A percentile compares a stretch with the other conserved stretches of the same genome.
Evolutionary conservation across 306 rosid genomes (phyloP).

Genomic region (Inga laurina): DNA sequence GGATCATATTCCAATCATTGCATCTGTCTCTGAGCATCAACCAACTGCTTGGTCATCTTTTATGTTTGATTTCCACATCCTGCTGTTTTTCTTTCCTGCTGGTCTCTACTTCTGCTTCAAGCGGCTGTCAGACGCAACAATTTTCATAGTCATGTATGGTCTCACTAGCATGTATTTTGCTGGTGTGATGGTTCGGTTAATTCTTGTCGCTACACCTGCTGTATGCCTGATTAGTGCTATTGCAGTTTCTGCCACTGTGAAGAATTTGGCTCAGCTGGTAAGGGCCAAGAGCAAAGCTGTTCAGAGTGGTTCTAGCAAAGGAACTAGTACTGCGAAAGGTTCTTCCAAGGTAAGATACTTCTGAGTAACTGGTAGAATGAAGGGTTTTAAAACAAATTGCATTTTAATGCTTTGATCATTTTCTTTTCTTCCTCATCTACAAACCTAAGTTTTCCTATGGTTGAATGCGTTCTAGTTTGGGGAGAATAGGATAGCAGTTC

Average conservation of each 20-base stretch:
- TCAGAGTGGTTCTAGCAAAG: constrained; percentile 79
- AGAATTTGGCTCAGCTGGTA: constrained; percentile 75
- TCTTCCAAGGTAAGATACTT: constrained; percentile 79
- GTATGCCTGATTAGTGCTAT: constrained; percentile 97
- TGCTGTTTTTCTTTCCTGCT: constrained; percentile 94
- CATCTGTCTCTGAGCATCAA: constrained; percentile 99
- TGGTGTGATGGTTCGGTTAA: constrained; percentile 98
- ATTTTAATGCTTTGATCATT: background rate
- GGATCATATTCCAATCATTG: constrained; percentile 97
- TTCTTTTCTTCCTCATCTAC: background rate
- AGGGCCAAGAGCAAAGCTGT: constrained; percentile 67
- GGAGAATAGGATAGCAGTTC: background rate
- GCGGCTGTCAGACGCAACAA: constrained; percentile 96
- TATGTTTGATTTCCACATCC: constrained; percentile 97
- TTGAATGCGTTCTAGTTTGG: background rate
- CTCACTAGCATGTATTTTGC: constrained; percentile 99
- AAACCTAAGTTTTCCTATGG: background rate
- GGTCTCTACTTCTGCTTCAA: constrained; percentile 99
- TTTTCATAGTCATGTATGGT: constrained; percentile 94
- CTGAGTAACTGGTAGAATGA: background rate
- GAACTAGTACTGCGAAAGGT: constrained; percentile 58
- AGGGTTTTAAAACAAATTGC: constrained; percentile 12
- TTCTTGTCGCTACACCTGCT: constrained; percentile 99
- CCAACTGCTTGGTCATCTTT: constrained; percentile 99
- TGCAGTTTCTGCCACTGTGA: constrained; percentile 92